Evolutionary conservation across 2,329 filamentous ascomycete species (phyloP).

Genomic region (Diaporthe sp.): DNA sequence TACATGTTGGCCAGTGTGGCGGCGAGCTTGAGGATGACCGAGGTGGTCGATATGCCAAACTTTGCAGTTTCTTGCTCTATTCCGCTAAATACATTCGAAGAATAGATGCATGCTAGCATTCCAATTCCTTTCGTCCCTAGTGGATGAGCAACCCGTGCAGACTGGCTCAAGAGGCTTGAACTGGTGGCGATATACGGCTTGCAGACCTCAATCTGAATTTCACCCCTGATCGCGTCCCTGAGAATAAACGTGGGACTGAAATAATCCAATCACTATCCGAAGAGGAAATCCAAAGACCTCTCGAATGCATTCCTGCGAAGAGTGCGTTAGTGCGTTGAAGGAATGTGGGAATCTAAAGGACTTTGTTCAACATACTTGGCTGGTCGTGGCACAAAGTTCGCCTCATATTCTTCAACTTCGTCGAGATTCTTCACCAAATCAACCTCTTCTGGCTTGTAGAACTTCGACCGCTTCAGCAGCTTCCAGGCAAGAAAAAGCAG

Average conservation of each 20-base stretch:
- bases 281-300: constrained; percentile 44
- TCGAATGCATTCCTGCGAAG: constrained; percentile 43
- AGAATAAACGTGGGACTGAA: not conserved
- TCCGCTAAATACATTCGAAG: constrained; percentile 61
- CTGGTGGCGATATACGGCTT: not conserved
- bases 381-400: constrained; percentile 44
- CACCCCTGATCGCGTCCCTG: not conserved
- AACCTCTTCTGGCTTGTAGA: constrained; percentile 66
- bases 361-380: constrained; percentile 12
- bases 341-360: too few relatives aligned
- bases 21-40: constrained; percentile 63
- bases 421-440: constrained; percentile 74
- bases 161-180: not conserved
- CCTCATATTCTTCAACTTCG: constrained; percentile 65
- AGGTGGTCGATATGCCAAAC: constrained; percentile 68
- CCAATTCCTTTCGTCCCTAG: not conserved
- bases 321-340: not conserved
- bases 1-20: constrained; percentile 67
- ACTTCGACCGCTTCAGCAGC: constrained; percentile 71
- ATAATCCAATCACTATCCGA: constrained; percentile 42
- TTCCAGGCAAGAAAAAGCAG: constrained; percentile 77
- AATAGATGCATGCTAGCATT: not conserved
- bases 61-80: constrained; percentile 64
- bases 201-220: not conserved
- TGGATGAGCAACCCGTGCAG: not conserved